Percentiles rank a stretch among this genome's conserved stretches.
phyloP scores from a whole-genome alignment of 345 rosid genomes.

The Euphorbia lathyris region DNA sequence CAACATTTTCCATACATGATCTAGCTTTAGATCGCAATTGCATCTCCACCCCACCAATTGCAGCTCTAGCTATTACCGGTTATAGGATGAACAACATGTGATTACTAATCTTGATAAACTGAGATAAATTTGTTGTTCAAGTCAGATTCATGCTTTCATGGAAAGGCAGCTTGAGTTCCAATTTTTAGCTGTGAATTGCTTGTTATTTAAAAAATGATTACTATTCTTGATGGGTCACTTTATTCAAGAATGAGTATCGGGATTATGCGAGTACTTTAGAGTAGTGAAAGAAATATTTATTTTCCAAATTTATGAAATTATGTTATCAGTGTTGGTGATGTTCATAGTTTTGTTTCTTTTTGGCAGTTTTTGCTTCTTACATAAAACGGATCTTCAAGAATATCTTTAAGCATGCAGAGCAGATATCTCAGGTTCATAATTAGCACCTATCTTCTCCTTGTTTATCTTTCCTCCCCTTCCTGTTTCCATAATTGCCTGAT shows the following conservation, averaged over 20 bases:
- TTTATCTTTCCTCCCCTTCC: neutral
- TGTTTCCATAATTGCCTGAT: neutral
- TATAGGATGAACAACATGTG: too few relatives aligned
- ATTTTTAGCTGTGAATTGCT: conserved; percentile 76
- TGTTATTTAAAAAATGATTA: neutral
- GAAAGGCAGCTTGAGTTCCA: conserved; percentile 78
- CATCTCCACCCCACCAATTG: too few relatives aligned
- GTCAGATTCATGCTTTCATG: conserved; percentile 81
- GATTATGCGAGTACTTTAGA: too few relatives aligned
- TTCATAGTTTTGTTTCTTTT: conserved; percentile 6
- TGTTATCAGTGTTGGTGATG: neutral
- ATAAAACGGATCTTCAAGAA: conserved; percentile 85
- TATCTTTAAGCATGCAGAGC: conserved; percentile 85
- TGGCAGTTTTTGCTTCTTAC: conserved; percentile 72
- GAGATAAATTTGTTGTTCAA: conserved; percentile 10
- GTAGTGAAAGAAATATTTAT: too few relatives aligned
- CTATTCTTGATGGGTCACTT: neutral
- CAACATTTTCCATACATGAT: too few relatives aligned
- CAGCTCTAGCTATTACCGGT: too few relatives aligned
- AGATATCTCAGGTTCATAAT: conserved; percentile 78
- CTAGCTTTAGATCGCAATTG: too few relatives aligned
- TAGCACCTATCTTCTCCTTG: neutral
- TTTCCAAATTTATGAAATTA: neutral
- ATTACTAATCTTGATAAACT: neutral
- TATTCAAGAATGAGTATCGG: too few relatives aligned